Base-by-base conservation (phyloP, 257 asterid genomes). In the Nemophila menziesii region DNA sequence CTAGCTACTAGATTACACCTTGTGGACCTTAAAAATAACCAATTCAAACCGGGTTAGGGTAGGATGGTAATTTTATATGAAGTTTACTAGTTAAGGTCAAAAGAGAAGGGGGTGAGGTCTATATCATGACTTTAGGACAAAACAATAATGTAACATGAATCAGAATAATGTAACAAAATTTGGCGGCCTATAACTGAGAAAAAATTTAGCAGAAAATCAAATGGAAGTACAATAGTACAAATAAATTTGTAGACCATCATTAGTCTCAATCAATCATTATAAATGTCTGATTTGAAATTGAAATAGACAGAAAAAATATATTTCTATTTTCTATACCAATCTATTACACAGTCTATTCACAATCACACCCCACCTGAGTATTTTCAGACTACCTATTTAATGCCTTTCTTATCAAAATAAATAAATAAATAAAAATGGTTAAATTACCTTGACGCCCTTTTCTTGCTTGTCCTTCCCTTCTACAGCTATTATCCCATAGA, bases 401-500 rank as follows among this genome's bases (percentile, higher is more conserved):
- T 41, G 22, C 24, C 46, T 41, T 5, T 41, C 26, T 17, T 17
- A 41, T 17, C 3, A 2, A 29, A 29, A 29, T 4, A 24, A 4
- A 24, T 4, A 9, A 9, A 24, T 24, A 24, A 24, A 9, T 24
- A 24, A 24, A 24, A 24, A 24, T 24, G 33, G 9, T 24, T 9
- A 24, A 21, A 3, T 75, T 79, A 86, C 99, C 99, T 90, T 90
- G 99, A 69, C 99, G 96, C 61, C 99, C 96, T 71, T 90, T 90
- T 71, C 96, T 85, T 4, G 96, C 96, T 69, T 85, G 94, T 20
- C 99, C 99, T 50, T 90, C 99, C 39, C 96, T 79, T 59, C 94
- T 77, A 69, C 96, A 85, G 93, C 94, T 85, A 76, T 90, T 90
- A 64, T 90, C 99, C 99, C 99, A 90, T 16, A 89, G 93, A 75